These are phyloP conservation scores for Aureobasidium melanogenum DNA, from an alignment of 2,329 filamentous ascomycete species.

Conservation along the genomic window DNA sequence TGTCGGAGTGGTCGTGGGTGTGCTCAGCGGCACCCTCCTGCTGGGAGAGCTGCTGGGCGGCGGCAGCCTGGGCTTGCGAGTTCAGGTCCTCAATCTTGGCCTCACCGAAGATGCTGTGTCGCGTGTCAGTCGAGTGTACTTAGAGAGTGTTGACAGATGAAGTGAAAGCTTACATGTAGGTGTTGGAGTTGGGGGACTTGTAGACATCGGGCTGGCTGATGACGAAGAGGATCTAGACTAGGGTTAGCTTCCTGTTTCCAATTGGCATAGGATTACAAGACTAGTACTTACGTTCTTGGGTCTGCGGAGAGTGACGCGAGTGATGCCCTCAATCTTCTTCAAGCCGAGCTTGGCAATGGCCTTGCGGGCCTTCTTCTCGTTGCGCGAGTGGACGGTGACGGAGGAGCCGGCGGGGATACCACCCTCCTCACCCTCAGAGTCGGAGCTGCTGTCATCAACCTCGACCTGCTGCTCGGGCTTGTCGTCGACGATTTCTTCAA, in stretches of 20 bases:
- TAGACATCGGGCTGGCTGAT: conserved; percentile 99
- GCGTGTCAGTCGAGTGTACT: conserved; percentile 14
- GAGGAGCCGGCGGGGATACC: conserved; percentile 75
- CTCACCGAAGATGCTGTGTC: conserved; percentile 87
- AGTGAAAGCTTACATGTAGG: conserved; percentile 77
- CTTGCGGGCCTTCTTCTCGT: conserved; percentile 99
- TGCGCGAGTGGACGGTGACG: conserved; percentile 91
- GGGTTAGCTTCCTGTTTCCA: conserved; percentile 6
- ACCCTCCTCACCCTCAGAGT: conserved; percentile 62
- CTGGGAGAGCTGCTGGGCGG: conserved; percentile 81
- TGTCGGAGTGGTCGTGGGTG: conserved; percentile 66
- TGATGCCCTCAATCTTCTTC: conserved; percentile 94
- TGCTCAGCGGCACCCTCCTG: conserved; percentile 58
- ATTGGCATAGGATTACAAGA: not conserved
- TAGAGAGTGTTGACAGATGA: conserved; percentile 7
- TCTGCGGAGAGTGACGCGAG: conserved; percentile 91
- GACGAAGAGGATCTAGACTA: conserved; percentile 84
- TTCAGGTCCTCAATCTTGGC: conserved; percentile 99
- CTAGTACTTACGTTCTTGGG: conserved; percentile 86
- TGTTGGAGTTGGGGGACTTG: conserved; percentile 98
- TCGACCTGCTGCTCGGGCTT: conserved; percentile 70
- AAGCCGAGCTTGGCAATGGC: conserved; percentile 97
- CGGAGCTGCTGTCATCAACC: conserved; percentile 64
- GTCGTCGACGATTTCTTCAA: conserved; percentile 94
- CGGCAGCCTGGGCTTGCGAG: conserved; percentile 93